These are phyloP conservation scores for Waltiozyma sp. DNA, from an alignment of 1,139 yeast genomes.

Conservation along the genomic window DNA sequence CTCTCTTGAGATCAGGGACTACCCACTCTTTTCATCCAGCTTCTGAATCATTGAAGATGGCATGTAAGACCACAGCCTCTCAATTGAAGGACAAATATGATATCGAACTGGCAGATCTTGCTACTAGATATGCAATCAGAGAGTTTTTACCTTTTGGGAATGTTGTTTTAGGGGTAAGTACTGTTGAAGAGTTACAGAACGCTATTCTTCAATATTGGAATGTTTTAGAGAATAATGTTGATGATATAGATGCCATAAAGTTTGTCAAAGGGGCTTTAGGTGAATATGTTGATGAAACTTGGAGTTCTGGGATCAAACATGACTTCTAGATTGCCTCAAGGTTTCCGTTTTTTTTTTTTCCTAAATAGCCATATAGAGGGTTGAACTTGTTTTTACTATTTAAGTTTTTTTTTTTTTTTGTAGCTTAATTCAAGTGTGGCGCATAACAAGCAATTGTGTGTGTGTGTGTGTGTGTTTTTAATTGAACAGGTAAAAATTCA, in stretches of 20 bases:
- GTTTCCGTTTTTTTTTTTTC: too few relatives aligned
- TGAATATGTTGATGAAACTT: constrained; percentile 49
- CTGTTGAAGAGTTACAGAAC: constrained; percentile 43
- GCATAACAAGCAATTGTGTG: too few relatives aligned
- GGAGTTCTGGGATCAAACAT: constrained; percentile 59
- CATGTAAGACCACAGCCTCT: constrained; percentile 43
- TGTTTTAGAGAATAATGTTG: constrained; percentile 32
- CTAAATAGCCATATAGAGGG: too few relatives aligned
- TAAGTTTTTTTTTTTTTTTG: too few relatives aligned
- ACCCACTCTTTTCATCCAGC: constrained; percentile 84
- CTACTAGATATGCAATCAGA: constrained; percentile 64
- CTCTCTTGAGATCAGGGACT: constrained; percentile 54
- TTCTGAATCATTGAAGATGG: constrained; percentile 39
- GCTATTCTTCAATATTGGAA: constrained; percentile 52
- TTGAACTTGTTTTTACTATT: too few relatives aligned
- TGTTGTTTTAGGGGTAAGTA: constrained; percentile 69
- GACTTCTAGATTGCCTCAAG: background rate
- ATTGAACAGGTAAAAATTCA: too few relatives aligned
- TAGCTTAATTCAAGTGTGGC: too few relatives aligned
- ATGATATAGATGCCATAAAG: constrained; percentile 28
- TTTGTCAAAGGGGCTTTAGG: constrained; percentile 43
- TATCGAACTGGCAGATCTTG: constrained; percentile 68
- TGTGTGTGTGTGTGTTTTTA: too few relatives aligned
- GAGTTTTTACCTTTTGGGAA: constrained; percentile 40
- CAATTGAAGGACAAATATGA: constrained; percentile 26